Percentiles rank a stretch among this genome's conserved stretches.
phyloP scores from a whole-genome alignment of 2,329 filamentous ascomycete species.

The Aspergillus viridinutans region DNA sequence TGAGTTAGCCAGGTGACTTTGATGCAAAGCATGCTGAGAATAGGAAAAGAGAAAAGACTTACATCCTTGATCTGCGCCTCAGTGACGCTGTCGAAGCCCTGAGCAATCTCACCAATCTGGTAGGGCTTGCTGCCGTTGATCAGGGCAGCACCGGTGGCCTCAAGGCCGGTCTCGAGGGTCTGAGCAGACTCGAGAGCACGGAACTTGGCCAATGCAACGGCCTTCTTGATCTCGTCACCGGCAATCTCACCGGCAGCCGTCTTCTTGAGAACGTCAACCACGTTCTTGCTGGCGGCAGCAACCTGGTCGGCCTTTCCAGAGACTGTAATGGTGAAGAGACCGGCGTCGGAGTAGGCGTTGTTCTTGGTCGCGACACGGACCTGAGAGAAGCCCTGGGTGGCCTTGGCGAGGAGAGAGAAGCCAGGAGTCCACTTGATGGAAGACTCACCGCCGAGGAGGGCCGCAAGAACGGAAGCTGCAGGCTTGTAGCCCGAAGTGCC shows the following conservation, averaged over 20 bases:
- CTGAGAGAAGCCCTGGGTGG: slow-evolving; percentile 61
- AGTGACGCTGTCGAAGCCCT: slow-evolving; percentile 75
- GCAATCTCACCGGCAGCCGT: slow-evolving; percentile 70
- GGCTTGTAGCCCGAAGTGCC: slow-evolving; percentile 74
- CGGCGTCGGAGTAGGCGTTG: slow-evolving; percentile 86
- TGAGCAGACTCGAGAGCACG: slow-evolving; percentile 78
- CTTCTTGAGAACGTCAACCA: slow-evolving; percentile 77
- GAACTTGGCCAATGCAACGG: slow-evolving; percentile 89
- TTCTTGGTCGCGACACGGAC: slow-evolving; percentile 71
- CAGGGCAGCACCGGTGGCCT: slow-evolving; percentile 79
- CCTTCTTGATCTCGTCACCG: slow-evolving; percentile 87
- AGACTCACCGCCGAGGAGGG: slow-evolving; percentile 84
- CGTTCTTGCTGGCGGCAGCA: slow-evolving; percentile 67
- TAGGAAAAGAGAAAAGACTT: slow-evolving; percentile 40
- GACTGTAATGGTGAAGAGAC: slow-evolving; percentile 80
- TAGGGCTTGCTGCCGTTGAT: slow-evolving; percentile 77
- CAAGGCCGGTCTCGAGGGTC: slow-evolving; percentile 69
- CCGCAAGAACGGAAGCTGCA: slow-evolving; percentile 79
- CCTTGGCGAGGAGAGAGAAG: slow-evolving; percentile 85
- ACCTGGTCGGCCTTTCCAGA: slow-evolving; percentile 70
- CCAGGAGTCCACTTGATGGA: slow-evolving; percentile 94
- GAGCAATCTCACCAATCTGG: slow-evolving; percentile 74
- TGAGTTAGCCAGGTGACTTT: slow-evolving; percentile 21
- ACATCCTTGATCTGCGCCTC: slow-evolving; percentile 81
- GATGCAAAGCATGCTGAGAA: not conserved